phyloP scores from a whole-genome alignment of 495 filamentous ascomycete genomes.

The Extremus antarcticus region DNA sequence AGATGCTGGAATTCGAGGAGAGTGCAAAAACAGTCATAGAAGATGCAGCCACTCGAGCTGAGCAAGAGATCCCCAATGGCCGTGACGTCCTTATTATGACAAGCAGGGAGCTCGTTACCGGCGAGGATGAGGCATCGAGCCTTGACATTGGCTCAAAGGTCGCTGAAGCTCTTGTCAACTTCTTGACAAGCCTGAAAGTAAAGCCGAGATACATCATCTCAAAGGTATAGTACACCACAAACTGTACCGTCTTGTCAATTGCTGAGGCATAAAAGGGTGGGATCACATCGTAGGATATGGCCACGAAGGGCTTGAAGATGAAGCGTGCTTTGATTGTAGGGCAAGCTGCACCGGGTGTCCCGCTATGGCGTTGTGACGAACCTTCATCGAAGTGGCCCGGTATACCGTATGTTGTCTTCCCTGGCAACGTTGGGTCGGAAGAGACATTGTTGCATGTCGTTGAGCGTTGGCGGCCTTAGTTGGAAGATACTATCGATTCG shows the following conservation, averaged over 20 bases:
- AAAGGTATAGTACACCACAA: constrained; percentile 24
- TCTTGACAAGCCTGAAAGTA: constrained; percentile 26
- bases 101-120: constrained; percentile 39
- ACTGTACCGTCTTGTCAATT: no score
- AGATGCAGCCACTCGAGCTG: constrained; percentile 24
- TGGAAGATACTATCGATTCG: no score
- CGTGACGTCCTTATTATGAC: constrained; percentile 45
- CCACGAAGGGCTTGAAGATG: constrained; percentile 42
- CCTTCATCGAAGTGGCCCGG: constrained; percentile 35
- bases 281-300: constrained; percentile 44
- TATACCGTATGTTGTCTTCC: constrained; percentile 45
- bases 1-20: not conserved
- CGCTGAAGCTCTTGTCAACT: not conserved
- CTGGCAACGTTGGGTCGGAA: constrained; percentile 46
- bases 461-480: constrained; percentile 25
- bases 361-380: constrained; percentile 46
- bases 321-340: constrained; percentile 43
- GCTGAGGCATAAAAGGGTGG: constrained; percentile 29
- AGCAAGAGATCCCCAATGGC: constrained; percentile 18
- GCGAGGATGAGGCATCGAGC: constrained; percentile 35
- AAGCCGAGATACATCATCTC: constrained; percentile 44
- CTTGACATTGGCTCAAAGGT: constrained; percentile 34
- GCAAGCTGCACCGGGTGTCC: constrained; percentile 44
- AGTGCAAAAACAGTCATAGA: constrained; percentile 26
- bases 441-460: constrained; percentile 26